A percentile compares a stretch with the other conserved stretches of the same genome.
These are phyloP conservation scores for Dichomitus squalens DNA, from an alignment of 1,284 basidiomycete genomes.

Conservation along the genomic window DNA sequence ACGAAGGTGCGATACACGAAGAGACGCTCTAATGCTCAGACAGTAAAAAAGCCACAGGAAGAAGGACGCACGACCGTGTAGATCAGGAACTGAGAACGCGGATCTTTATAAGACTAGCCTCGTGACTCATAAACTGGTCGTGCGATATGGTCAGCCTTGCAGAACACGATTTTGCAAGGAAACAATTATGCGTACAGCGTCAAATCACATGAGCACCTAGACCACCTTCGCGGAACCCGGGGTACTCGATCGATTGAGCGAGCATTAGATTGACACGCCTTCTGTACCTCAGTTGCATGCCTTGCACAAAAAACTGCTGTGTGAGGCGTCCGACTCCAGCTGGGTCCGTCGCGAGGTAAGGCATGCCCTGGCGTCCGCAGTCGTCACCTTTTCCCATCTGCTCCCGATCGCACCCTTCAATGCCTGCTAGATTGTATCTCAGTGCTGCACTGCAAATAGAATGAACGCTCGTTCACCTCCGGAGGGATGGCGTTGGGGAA, in stretches of 20 bases:
- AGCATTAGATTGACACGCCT: not conserved
- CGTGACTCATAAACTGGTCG: no score
- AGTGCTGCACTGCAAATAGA: conserved; percentile 97
- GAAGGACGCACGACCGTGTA: no score
- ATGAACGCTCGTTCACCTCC: conserved; percentile 98
- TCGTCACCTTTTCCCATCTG: conserved; percentile 55
- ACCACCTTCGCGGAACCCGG: no score
- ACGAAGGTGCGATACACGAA: no score
- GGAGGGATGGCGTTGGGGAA: conserved; percentile 96
- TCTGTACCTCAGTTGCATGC: not conserved
- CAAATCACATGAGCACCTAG: no score
- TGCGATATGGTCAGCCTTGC: no score
- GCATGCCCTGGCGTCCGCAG: conserved; percentile 86
- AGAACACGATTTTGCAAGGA: no score
- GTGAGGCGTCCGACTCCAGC: conserved; percentile 73
- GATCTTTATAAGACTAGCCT: no score
- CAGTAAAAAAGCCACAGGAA: no score
- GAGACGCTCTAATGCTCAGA: no score
- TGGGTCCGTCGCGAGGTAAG: conserved; percentile 96
- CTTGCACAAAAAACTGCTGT: not conserved
- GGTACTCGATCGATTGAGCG: not conserved
- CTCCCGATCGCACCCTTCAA: conserved; percentile 78
- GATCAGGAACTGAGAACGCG: no score
- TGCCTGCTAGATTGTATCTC: conserved; percentile 99
- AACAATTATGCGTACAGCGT: not conserved